Conservation (phyloP, 2,329 filamentous ascomycete genomes). For the Teratosphaeria nubilosa region DNA sequence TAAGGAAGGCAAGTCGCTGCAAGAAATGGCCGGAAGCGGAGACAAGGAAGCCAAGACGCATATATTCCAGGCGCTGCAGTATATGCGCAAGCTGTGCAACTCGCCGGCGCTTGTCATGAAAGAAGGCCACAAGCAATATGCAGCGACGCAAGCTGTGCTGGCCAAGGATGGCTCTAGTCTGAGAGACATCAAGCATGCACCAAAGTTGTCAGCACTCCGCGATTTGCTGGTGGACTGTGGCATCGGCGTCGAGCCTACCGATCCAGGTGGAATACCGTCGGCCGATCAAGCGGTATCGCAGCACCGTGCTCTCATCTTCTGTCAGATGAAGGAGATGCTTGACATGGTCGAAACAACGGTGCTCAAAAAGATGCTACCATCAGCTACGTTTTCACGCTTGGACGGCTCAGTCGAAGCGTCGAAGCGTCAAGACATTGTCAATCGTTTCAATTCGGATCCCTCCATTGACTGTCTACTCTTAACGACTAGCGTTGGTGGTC, state of each 20-base stretch:
- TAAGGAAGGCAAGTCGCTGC: constrained; percentile 81
- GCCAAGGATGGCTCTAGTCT: constrained; percentile 69
- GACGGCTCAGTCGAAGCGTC: constrained; percentile 89
- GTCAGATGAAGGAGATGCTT: constrained; percentile 99
- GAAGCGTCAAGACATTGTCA: constrained; percentile 93
- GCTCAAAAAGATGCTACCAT: constrained; percentile 78
- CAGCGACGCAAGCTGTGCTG: constrained; percentile 73
- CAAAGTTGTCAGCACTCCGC: constrained; percentile 80
- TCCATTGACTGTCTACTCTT: constrained; percentile 90
- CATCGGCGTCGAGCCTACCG: constrained; percentile 64
- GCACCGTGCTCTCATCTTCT: constrained; percentile 92
- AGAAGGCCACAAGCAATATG: constrained; percentile 81
- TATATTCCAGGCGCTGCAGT: constrained; percentile 97
- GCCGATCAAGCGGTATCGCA: constrained; percentile 78
- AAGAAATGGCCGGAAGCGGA: constrained; percentile 69
- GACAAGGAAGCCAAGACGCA: constrained; percentile 95
- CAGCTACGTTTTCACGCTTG: constrained; percentile 84
- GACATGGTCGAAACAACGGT: constrained; percentile 97
- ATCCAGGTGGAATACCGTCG: constrained; percentile 38
- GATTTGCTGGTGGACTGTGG: constrained; percentile 97
- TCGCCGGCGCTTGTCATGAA: constrained; percentile 95
- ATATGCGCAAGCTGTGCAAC: constrained; percentile 99
- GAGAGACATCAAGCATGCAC: constrained; percentile 78
- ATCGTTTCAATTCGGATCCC: constrained; percentile 96
- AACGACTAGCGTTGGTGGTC: constrained; percentile 88